These are phyloP conservation scores for Paecilomyces niveus DNA, from an alignment of 2,329 filamentous ascomycete genomes.

Conservation along the genomic window DNA sequence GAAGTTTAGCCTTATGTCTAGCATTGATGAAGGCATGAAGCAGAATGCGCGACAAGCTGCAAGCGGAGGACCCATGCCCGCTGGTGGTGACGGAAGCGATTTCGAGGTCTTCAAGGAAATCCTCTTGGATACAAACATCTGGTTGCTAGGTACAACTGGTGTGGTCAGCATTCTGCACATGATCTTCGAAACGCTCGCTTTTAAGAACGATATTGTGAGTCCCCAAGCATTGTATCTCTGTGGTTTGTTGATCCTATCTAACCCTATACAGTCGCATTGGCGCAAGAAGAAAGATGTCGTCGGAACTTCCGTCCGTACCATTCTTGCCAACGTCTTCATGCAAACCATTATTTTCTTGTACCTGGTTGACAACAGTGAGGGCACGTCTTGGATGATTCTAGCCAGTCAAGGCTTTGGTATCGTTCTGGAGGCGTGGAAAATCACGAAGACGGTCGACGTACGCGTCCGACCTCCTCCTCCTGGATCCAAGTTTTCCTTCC, in stretches of 20 bases:
- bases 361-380: constrained; percentile 92
- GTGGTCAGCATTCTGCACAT: constrained; percentile 85
- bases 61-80: constrained; percentile 61
- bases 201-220: constrained; percentile 83
- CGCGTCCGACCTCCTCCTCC: constrained; percentile 63
- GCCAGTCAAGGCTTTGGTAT: constrained; percentile 85
- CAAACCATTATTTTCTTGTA: constrained; percentile 93
- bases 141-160: constrained; percentile 75
- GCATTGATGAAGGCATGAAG: constrained; percentile 81
- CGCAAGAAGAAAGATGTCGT: constrained; percentile 99
- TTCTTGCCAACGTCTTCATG: constrained; percentile 97
- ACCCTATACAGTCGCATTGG: constrained; percentile 61
- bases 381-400: constrained; percentile 98
- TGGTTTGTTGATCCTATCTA: constrained; percentile 5
- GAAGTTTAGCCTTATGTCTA: constrained; percentile 82
- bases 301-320: constrained; percentile 90
- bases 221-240: not conserved
- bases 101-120: constrained; percentile 98
- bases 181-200: constrained; percentile 90
- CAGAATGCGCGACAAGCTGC: constrained; percentile 73
- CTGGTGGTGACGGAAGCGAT: constrained; percentile 82
- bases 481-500: constrained; percentile 61
- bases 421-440: constrained; percentile 79
- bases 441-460: constrained; percentile 91
- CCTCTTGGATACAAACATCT: constrained; percentile 87